Evolutionary conservation across 2,329 filamentous ascomycete species (phyloP).

Genomic region (Fusarium pseudograminearum): DNA sequence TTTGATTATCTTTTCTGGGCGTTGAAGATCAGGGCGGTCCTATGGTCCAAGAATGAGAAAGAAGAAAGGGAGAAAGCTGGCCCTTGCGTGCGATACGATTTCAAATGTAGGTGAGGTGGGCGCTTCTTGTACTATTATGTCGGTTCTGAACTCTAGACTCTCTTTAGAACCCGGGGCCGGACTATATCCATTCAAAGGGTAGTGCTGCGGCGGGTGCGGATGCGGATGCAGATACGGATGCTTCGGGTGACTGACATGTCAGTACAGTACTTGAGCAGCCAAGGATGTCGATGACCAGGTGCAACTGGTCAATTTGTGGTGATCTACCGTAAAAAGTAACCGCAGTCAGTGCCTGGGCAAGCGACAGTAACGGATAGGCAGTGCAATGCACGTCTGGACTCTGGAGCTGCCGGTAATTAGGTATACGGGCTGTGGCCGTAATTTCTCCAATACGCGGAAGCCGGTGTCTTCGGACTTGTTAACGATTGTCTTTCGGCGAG

Average conservation of each 20-base stretch:
- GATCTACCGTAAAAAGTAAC: slow-evolving; percentile 31
- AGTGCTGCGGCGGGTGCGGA: slow-evolving; percentile 45
- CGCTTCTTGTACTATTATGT: slow-evolving; percentile 41
- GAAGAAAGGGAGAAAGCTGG: slow-evolving; percentile 17
- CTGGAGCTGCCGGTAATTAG: slow-evolving; percentile 33
- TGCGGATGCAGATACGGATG: slow-evolving; percentile 43
- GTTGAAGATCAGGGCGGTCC: slow-evolving; percentile 23
- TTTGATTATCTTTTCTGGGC: slow-evolving; percentile 13
- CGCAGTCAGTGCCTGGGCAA: slow-evolving; percentile 29
- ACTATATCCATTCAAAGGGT: slow-evolving; percentile 44
- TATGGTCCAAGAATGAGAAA: slow-evolving; percentile 24
- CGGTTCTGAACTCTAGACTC: slow-evolving; percentile 43
- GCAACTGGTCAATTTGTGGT: slow-evolving; percentile 31
- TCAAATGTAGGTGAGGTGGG: slow-evolving; percentile 36
- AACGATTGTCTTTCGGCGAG: slow-evolving; percentile 33
- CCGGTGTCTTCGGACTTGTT: slow-evolving; percentile 29
- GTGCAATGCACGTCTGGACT: slow-evolving; percentile 35
- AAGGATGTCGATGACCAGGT: slow-evolving; percentile 36
- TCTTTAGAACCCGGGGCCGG: slow-evolving; percentile 44
- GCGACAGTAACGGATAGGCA: slow-evolving; percentile 23
- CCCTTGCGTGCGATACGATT: slow-evolving; percentile 32
- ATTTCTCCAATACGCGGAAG: slow-evolving; percentile 30
- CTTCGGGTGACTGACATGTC: slow-evolving; percentile 48
- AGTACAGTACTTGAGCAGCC: slow-evolving; percentile 37
- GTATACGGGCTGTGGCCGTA: slow-evolving; percentile 19